Base-by-base conservation (phyloP, 768 basidiomycete species). In the Amanita thiersii region DNA sequence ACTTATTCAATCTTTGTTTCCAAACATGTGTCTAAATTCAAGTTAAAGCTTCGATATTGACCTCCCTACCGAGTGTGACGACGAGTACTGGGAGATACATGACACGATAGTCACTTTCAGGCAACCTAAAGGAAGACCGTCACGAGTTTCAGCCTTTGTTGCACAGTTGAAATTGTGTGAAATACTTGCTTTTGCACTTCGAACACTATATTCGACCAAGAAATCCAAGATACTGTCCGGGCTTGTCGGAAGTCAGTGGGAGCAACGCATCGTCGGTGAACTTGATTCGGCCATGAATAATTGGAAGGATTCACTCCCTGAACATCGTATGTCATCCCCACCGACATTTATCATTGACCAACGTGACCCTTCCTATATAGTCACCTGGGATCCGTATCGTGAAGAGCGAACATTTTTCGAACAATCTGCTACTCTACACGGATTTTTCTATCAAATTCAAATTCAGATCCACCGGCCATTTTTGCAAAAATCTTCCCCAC, bases 401-500 rank as follows among this genome's bases (percentile, higher is more conserved):
- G 47, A 53, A 17, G 50, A 69, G 35, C 23, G 37, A 8, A 40
- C 49, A 1, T 65, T 66, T 45, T 63, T 81, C 53, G 61, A 67
- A 30, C 77, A 81, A 56, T 75, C 76, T 1, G 76, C 73, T 0
- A 52, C 56, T 8, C 61, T 86, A 4, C 57, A 69, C 46, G 48
- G 54, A 4, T 53, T 54, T n/a, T 66, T 58, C 44, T 64, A 79
- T 52, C 66, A 76, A 29, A 51, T 70, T 9, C 73, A 79, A 54
- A 85, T 86, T 47, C 65, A 79, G 40, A 65, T 82, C 31, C 82
- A 87, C 54, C 72, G 83, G 8, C 79, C 82, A 0, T 86, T 85
- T 59, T 69, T 87, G 7, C 57, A 61, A 8, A 67, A 63, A 42
- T 57, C 62, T 1, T 62, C 68, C 4, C 38, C 52, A 3, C 50